Evolutionary conservation across 1,284 basidiomycete genomes (phyloP).

Genomic region (Pseudozyma hubeiensis): DNA sequence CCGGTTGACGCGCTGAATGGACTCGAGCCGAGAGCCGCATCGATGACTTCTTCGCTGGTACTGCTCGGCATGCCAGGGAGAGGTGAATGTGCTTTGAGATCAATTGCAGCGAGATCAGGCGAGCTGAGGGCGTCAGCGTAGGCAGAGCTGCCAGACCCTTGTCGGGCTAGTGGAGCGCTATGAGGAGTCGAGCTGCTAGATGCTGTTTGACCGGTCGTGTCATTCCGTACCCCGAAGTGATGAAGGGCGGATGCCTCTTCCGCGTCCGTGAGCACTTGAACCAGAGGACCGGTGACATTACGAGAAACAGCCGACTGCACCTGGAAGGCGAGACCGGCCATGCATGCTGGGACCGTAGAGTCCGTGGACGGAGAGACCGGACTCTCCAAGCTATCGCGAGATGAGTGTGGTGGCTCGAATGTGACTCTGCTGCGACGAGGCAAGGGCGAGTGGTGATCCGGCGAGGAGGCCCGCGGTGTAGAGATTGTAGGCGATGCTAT

Average conservation of each 20-base stretch:
- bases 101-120: conserved; percentile 14
- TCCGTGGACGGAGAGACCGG: conserved; percentile 7
- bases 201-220: conserved; percentile 4
- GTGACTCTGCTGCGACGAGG: conserved; percentile 9
- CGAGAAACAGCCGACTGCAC: conserved; percentile 46
- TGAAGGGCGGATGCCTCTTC: conserved; percentile 27
- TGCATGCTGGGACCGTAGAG: conserved; percentile 22
- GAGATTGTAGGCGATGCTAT: conserved; percentile 35
- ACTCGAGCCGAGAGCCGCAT: conserved; percentile 12
- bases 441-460: conserved; percentile 8
- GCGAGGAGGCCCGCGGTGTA: conserved; percentile 38
- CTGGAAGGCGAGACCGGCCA: conserved; percentile 37
- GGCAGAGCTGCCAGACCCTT: conserved; percentile 15
- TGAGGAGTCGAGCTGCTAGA: conserved; percentile 2
- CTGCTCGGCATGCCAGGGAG: conserved; percentile 9
- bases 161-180: conserved; percentile 5
- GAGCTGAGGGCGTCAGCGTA: conserved; percentile 37
- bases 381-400: conserved; percentile 17
- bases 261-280: conserved; percentile 40
- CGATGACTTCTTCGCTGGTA: conserved; percentile 21
- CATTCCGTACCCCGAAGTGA: not conserved
- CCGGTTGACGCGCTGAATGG: not conserved
- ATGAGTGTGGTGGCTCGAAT: conserved; percentile 3
- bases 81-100: conserved; percentile 1
- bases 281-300: conserved; percentile 44